Conservation (phyloP, 352 stramenopile species). For the Globisporangium acanthophoron region DNA sequence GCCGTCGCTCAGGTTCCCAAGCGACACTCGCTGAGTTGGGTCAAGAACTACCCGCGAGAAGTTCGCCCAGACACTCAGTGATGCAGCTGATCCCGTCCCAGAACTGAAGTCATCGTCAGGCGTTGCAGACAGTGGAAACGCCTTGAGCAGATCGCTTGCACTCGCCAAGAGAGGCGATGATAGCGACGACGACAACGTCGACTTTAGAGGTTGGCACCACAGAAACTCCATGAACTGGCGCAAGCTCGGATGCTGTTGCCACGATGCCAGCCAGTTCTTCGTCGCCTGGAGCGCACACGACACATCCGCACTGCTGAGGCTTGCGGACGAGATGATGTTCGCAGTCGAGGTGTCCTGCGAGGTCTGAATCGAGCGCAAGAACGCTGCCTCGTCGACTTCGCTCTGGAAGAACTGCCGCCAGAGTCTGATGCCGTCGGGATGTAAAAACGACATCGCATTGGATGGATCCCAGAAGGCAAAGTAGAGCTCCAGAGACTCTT, state of each 20-base stretch:
- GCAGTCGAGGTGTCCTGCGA: not conserved
- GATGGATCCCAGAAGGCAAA: conserved; percentile 33
- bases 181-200: conserved; percentile 5
- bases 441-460: conserved; percentile 31
- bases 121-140: conserved; percentile 19
- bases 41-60: conserved; percentile 25
- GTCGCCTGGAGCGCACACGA: conserved; percentile 36
- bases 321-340: not conserved
- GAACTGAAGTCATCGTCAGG: not conserved
- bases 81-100: not conserved
- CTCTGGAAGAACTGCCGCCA: conserved; percentile 21
- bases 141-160: conserved; percentile 13
- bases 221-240: conserved; percentile 44
- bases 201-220: conserved; percentile 24
- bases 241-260: conserved; percentile 39
- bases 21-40: conserved; percentile 17
- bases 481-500: conserved; percentile 22
- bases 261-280: conserved; percentile 49
- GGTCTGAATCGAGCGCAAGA: not conserved
- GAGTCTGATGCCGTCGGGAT: conserved; percentile 18
- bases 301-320: conserved; percentile 13
- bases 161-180: conserved; percentile 1
- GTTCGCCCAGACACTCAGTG: conserved; percentile 6
- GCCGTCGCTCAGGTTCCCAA: conserved; percentile 27
- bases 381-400: conserved; percentile 12